Evolutionary conservation across 2,329 filamentous ascomycete genomes (phyloP).

Genomic region (Calcarisporium arbuscula): DNA sequence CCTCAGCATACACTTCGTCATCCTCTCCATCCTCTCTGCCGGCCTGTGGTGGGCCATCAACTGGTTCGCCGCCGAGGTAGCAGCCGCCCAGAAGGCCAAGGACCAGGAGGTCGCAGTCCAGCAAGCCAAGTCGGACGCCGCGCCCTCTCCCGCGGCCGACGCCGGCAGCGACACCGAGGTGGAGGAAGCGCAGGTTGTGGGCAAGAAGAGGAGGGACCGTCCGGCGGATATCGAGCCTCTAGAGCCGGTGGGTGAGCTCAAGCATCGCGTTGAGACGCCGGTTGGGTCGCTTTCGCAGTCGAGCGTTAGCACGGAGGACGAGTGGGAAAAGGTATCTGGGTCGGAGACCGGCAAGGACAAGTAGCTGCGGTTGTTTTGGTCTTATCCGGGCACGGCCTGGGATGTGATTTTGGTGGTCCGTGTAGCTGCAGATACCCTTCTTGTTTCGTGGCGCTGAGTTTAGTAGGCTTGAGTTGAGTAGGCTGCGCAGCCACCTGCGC

Average conservation of each 20-base stretch:
- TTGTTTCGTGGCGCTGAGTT: too few relatives aligned
- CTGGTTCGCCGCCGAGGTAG: constrained; percentile 78
- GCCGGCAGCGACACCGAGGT: constrained; percentile 40
- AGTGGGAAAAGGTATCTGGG: constrained; percentile 88
- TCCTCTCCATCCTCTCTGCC: constrained; percentile 71
- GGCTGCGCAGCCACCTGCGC: too few relatives aligned
- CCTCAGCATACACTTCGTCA: constrained; percentile 79
- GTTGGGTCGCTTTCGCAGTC: constrained; percentile 42
- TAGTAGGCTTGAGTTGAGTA: too few relatives aligned
- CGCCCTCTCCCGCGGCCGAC: constrained; percentile 23
- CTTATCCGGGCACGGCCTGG: too few relatives aligned
- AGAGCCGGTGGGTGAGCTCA: constrained; percentile 40
- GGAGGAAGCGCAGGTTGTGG: constrained; percentile 24
- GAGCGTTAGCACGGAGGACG: constrained; percentile 76
- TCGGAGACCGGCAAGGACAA: constrained; percentile 57
- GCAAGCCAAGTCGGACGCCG: constrained; percentile 22
- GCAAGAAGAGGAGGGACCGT: constrained; percentile 11
- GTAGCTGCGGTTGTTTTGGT: too few relatives aligned
- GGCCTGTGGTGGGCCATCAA: constrained; percentile 92
- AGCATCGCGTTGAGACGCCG: constrained; percentile 27
- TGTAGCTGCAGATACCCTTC: too few relatives aligned
- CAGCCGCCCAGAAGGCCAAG: constrained; percentile 35
- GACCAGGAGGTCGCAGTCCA: constrained; percentile 27
- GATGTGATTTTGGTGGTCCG: too few relatives aligned
- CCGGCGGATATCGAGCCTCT: constrained; percentile 34